Evolutionary conservation across 345 rosid species (phyloP).

Genomic region (Citrus australasica): DNA sequence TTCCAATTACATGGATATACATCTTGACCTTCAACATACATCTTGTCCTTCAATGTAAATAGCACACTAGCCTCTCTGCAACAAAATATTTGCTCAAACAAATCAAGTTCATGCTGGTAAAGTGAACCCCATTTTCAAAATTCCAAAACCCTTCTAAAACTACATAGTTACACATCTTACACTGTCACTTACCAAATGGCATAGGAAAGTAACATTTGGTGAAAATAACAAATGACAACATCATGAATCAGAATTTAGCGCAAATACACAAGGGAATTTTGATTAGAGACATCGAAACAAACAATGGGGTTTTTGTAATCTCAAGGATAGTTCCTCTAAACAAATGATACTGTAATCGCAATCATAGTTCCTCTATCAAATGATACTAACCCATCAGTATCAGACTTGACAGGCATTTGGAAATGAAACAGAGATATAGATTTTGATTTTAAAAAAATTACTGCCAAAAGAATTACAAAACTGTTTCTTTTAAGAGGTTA

Average conservation of each 20-base stretch:
- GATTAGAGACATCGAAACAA: not conserved
- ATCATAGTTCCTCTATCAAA: not conserved
- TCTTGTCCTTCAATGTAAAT: not conserved
- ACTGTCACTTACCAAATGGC: not conserved
- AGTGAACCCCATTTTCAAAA: not conserved
- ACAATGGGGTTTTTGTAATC: not conserved
- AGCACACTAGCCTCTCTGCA: not conserved
- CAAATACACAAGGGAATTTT: not conserved
- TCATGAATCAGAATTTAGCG: not conserved
- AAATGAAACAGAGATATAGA: not conserved
- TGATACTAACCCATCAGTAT: not conserved
- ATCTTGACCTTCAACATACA: not conserved
- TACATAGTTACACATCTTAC: not conserved
- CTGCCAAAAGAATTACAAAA: conserved; percentile 25
- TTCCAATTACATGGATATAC: not conserved
- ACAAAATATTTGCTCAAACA: not conserved
- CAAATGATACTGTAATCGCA: not conserved
- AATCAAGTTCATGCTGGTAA: not conserved
- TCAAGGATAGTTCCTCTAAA: not conserved
- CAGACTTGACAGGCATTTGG: not conserved
- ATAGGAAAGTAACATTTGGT: not conserved
- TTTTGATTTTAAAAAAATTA: conserved; percentile 6
- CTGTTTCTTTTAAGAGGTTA: conserved; percentile 3
- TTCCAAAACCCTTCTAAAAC: not conserved
- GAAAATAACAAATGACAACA: not conserved